A percentile compares a stretch with the other conserved stretches of the same genome.
Conservation (phyloP, 1,284 basidiomycete genomes). For the Wolfiporia cocos region DNA sequence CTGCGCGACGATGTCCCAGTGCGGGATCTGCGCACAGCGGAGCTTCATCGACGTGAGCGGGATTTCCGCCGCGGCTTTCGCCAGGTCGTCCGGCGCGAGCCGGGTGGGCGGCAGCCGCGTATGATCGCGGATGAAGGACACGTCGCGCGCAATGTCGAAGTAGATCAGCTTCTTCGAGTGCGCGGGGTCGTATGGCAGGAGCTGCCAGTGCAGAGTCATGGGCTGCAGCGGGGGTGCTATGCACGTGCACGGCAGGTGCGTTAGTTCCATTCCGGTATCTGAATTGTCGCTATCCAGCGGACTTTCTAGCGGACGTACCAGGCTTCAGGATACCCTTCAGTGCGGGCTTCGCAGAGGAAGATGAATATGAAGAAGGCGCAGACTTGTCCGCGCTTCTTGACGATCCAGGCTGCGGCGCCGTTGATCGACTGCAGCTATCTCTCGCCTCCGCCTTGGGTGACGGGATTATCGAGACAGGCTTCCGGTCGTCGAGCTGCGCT, state of each 20-base stretch:
- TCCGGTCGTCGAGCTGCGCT: conserved; percentile 1
- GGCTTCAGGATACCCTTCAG: conserved; percentile 22
- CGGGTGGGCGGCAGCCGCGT: conserved; percentile 7
- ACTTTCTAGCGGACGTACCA: conserved; percentile 7
- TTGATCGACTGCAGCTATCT: conserved; percentile 5
- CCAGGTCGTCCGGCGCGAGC: conserved; percentile 23
- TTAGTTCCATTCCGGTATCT: neutral
- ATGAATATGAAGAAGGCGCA: conserved; percentile 7
- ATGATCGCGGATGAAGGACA: conserved; percentile 19
- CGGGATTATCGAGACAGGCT: conserved; percentile 1
- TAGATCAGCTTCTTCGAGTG: conserved; percentile 19
- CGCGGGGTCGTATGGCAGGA: conserved; percentile 29
- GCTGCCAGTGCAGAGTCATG: conserved; percentile 33
- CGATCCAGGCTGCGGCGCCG: conserved; percentile 10
- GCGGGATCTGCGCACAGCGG: conserved; percentile 22
- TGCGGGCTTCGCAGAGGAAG: conserved; percentile 7
- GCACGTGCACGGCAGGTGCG: conserved; percentile 13
- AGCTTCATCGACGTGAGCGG: conserved; percentile 32
- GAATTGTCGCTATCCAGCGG: neutral
- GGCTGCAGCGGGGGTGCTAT: conserved; percentile 25
- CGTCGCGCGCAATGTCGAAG: conserved; percentile 24
- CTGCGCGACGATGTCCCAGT: conserved; percentile 40
- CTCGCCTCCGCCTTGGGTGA: conserved; percentile 2
- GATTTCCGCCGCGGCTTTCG: conserved; percentile 28
- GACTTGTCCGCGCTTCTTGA: conserved; percentile 1